Base-by-base conservation (phyloP, 192 early-diverging fungal genomes). In the Coemansia sp. region DNA sequence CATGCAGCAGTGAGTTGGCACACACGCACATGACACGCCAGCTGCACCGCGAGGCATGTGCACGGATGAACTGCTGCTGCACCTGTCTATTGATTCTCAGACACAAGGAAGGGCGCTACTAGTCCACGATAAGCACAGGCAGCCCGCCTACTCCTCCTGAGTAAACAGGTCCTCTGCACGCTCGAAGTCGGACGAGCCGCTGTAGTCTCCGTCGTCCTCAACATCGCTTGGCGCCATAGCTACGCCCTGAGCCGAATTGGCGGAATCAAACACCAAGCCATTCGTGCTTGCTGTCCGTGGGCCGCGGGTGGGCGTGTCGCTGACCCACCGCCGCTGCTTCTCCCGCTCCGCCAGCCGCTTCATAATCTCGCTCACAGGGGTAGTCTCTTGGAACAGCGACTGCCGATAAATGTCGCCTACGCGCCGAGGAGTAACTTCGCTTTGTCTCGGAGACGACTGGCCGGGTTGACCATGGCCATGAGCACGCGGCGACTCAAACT, bases 301-400 rank as follows among this genome's bases (percentile, higher is more conserved):
- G 27, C 35, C 10, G 29, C 47, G 46, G 2, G 61, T 60, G 26
- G 72, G 72, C 29, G 72, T 68, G 30, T 76, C 72, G 42, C 55
- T 54, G 34, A 77, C 63, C 74, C 74, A 77, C 23, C 64, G 58
- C 30, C 74, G 56, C 53, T 70, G 22, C 53, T 63, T 70, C 33
- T 70, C 68, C 14, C 74, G 68, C 68, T 70, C 63, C 3, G 67
- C 74, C 51, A 77, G 54, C 37, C 51, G 39, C 32, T 47, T 51
- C 60, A 70, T 58, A 45, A 77, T 53, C 36, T 67, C 67, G 0
- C 63, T 42, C 17, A 67, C 63, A 14, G 74, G 67, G 27, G 74
- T 77, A 7, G 56, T 39, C 15, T 56, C 57, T 23, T 43, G 53
- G 19, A 50, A 11, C 14, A 77, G 39, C 5, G 74, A 70, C 21